These are phyloP conservation scores for Fusarium haematococcum DNA, from an alignment of 2,329 filamentous ascomycete genomes.

Conservation along the genomic window DNA sequence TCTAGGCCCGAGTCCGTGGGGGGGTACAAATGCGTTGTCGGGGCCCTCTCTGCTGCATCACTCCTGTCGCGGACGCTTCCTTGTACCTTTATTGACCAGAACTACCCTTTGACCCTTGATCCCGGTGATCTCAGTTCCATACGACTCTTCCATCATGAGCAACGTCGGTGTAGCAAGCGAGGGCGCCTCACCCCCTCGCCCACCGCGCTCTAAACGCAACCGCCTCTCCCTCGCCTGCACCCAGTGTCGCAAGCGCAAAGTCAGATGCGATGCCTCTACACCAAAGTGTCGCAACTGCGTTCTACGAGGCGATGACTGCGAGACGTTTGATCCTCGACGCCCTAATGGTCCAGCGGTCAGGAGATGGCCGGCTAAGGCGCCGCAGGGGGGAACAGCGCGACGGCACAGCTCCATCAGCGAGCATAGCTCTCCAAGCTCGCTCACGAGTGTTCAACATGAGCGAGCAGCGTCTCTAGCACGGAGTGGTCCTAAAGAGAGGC, in stretches of 20 bases:
- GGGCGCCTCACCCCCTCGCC: slow-evolving; percentile 17
- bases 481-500: slow-evolving; percentile 19
- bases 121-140: not conserved
- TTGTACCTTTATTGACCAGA: not conserved
- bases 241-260: slow-evolving; percentile 38
- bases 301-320: slow-evolving; percentile 32
- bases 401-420: slow-evolving; percentile 32
- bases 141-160: not conserved
- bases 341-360: slow-evolving; percentile 37
- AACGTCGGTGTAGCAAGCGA: slow-evolving; percentile 9
- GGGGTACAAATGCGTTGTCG: slow-evolving; percentile 34
- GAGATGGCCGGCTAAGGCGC: slow-evolving; percentile 34
- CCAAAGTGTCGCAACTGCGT: slow-evolving; percentile 41
- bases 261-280: slow-evolving; percentile 39
- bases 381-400: not conserved
- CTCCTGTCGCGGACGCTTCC: not conserved
- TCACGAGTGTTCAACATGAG: slow-evolving; percentile 27
- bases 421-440: slow-evolving; percentile 33
- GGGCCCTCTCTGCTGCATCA: not conserved
- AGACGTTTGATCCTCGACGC: slow-evolving; percentile 35
- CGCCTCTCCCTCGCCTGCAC: slow-evolving; percentile 36
- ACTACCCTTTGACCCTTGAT: slow-evolving; percentile 7
- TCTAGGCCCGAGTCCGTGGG: slow-evolving; percentile 11
- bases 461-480: slow-evolving; percentile 2
- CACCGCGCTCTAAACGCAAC: slow-evolving; percentile 22